Evolutionary conservation across 768 basidiomycete species (phyloP).

Genomic region (Cubamyces lactineus): DNA sequence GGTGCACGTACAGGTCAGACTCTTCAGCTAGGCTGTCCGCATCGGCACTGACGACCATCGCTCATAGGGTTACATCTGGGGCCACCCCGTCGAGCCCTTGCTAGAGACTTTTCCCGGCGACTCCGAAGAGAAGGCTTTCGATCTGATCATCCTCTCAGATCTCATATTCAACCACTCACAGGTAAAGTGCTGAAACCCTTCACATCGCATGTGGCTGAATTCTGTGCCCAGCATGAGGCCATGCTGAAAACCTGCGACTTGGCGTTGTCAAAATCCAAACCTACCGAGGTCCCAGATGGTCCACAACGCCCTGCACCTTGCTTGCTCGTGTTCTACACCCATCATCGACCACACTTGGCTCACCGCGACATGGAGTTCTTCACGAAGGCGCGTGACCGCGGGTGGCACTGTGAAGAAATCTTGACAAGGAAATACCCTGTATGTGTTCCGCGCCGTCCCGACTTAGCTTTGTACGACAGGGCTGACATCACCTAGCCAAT

Average conservation of each 20-base stretch:
- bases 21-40: conserved; percentile 33
- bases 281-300: neutral
- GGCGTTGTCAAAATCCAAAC: conserved; percentile 25
- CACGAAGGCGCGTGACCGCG: conserved; percentile 54
- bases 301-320: conserved; percentile 35
- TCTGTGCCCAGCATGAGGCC: conserved; percentile 67
- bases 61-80: conserved; percentile 82
- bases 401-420: conserved; percentile 78
- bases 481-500: conserved; percentile 59
- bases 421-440: conserved; percentile 67
- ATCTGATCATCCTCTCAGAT: conserved; percentile 88
- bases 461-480: neutral
- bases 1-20: conserved; percentile 40
- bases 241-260: conserved; percentile 74
- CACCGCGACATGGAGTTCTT: conserved; percentile 87
- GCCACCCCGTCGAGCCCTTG: conserved; percentile 53
- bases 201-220: neutral
- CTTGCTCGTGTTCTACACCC: conserved; percentile 85
- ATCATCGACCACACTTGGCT: conserved; percentile 85
- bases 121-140: conserved; percentile 48
- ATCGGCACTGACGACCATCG: neutral
- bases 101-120: conserved; percentile 36
- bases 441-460: conserved; percentile 29
- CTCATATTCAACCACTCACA: conserved; percentile 95
- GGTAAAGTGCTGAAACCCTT: conserved; percentile 42